These are phyloP conservation scores for Beauveria rudraprayagi DNA, from an alignment of 2,329 filamentous ascomycete species.

Conservation along the genomic window DNA sequence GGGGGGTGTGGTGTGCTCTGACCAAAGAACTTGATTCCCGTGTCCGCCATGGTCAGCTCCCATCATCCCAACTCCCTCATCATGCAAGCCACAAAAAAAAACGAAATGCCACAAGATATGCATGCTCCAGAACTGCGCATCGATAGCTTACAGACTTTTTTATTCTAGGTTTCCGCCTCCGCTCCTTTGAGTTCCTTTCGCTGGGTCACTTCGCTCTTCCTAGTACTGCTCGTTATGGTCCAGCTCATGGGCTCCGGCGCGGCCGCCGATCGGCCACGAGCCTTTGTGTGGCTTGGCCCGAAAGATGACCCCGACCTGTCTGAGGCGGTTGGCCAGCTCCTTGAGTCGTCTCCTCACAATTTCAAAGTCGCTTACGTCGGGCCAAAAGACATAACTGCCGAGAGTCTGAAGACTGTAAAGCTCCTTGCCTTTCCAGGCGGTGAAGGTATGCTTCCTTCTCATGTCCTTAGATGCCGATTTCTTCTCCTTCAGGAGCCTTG, in stretches of 20 bases:
- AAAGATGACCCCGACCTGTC: conserved; percentile 15
- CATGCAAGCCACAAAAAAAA: conserved; percentile 7
- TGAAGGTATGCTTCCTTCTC: conserved; percentile 11
- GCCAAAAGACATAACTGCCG: conserved; percentile 14
- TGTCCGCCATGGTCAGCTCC: neutral
- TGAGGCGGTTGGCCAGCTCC: conserved; percentile 15
- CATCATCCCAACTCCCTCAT: too few relatives aligned
- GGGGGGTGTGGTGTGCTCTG: neutral
- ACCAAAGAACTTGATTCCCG: neutral
- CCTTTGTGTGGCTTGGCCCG: conserved; percentile 18
- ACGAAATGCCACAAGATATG: neutral
- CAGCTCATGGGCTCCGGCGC: conserved; percentile 2
- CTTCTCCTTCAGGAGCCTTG: neutral
- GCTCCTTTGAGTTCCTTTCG: neutral
- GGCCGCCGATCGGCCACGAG: neutral
- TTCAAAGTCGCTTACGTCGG: conserved; percentile 16
- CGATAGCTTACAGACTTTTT: neutral
- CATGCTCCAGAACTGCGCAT: neutral
- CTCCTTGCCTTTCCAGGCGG: conserved; percentile 17
- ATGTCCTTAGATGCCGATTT: neutral
- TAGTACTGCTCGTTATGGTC: neutral
- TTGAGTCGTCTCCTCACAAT: conserved; percentile 15
- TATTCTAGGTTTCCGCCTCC: neutral
- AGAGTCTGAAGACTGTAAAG: conserved; percentile 11
- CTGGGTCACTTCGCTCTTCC: neutral